Evolutionary conservation across 2,329 filamentous ascomycete species (phyloP).

Genomic region (Beauveria medogensis): DNA sequence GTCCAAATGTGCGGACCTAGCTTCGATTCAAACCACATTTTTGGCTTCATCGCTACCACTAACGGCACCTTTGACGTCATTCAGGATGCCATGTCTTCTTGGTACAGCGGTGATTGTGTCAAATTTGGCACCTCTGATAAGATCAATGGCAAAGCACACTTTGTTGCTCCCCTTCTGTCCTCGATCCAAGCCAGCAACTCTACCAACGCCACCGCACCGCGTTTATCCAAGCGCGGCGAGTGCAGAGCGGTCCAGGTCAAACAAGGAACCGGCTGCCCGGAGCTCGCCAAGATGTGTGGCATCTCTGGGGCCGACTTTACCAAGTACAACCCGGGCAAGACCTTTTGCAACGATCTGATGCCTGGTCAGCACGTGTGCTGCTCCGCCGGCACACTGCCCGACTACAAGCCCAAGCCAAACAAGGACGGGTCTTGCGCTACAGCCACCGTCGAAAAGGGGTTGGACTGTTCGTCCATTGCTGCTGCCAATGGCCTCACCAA

Average conservation of each 20-base stretch:
- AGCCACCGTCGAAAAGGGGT: slow-evolving; percentile 23
- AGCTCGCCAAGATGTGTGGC: slow-evolving; percentile 17
- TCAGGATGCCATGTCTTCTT: neutral
- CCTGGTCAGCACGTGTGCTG: slow-evolving; percentile 30
- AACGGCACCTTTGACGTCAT: slow-evolving; percentile 1
- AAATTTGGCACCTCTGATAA: neutral
- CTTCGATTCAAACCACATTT: slow-evolving; percentile 1
- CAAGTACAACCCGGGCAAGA: slow-evolving; percentile 21
- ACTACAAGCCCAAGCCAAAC: slow-evolving; percentile 24
- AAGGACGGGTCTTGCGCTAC: slow-evolving; percentile 28
- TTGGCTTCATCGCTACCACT: slow-evolving; percentile 2
- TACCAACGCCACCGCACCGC: too few species aligned
- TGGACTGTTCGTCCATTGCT: slow-evolving; percentile 26
- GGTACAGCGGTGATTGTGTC: neutral
- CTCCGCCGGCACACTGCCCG: slow-evolving; percentile 25
- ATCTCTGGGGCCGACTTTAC: slow-evolving; percentile 29
- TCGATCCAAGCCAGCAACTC: neutral
- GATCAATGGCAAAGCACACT: neutral
- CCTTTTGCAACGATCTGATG: slow-evolving; percentile 25
- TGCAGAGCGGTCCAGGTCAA: too few species aligned
- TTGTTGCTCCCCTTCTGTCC: neutral
- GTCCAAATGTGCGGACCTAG: neutral
- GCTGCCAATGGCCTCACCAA: slow-evolving; percentile 15
- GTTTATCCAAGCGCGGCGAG: too few species aligned
- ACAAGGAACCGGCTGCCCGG: too few species aligned